Conservation (phyloP, 2,329 filamentous ascomycete species). For the Ceratocystis papillata region DNA sequence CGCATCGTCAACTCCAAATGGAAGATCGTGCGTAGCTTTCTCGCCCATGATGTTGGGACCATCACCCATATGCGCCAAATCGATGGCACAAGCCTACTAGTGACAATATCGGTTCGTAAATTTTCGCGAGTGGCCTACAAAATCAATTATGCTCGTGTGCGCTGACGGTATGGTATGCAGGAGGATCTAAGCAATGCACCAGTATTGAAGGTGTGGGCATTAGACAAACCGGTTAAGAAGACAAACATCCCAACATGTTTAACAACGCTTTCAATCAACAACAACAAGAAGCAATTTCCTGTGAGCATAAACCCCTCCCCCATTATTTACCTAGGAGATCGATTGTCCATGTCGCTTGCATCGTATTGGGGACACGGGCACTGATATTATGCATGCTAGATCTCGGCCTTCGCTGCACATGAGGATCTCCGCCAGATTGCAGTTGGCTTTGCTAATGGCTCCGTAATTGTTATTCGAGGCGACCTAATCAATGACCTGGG, state of each 20-base stretch:
- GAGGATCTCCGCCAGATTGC: conserved; percentile 87
- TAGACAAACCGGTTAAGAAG: conserved; percentile 91
- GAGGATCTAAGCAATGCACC: conserved; percentile 85
- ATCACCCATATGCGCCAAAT: conserved; percentile 91
- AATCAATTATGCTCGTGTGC: not conserved
- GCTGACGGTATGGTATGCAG: conserved; percentile 30
- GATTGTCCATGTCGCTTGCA: no score
- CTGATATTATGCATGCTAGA: conserved; percentile 36
- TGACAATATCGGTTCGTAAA: conserved; percentile 56
- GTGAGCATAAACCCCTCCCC: conserved; percentile 36
- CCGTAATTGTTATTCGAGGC: conserved; percentile 84
- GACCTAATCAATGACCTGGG: conserved; percentile 93
- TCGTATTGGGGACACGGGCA: not conserved
- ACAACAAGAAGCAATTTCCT: conserved; percentile 87
- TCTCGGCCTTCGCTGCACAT: conserved; percentile 78
- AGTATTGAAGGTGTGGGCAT: conserved; percentile 89
- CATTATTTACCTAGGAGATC: not conserved
- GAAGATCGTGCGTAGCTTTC: conserved; percentile 78
- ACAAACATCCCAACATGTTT: conserved; percentile 79
- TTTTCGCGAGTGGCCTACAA: no score
- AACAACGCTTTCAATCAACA: conserved; percentile 75
- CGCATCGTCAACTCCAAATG: conserved; percentile 80
- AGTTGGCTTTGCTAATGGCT: conserved; percentile 89
- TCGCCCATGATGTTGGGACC: conserved; percentile 66
- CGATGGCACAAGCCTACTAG: conserved; percentile 71